Conservation (phyloP, 441 rosid genomes). For the Theobroma grandiflorum region DNA sequence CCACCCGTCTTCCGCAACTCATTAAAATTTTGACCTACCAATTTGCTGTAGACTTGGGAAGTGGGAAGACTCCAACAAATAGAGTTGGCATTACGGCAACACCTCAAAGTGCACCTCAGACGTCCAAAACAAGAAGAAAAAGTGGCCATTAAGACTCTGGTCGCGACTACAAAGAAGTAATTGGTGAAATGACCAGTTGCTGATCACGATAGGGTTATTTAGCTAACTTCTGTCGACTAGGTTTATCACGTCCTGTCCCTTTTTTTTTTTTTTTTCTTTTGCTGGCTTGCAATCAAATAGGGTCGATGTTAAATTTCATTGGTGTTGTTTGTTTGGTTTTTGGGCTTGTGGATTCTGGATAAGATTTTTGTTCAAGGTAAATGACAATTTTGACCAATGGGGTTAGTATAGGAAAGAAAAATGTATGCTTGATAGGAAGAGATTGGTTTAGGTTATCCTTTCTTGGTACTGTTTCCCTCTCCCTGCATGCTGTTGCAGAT, state of each 20-base stretch:
- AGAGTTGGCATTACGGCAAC: not conserved
- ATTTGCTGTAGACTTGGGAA: not conserved
- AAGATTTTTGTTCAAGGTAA: not conserved
- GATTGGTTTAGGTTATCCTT: not conserved
- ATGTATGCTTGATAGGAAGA: not conserved
- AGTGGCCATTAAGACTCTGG: not conserved
- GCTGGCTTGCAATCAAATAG: conserved; percentile 12
- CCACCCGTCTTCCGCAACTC: not conserved
- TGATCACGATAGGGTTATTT: not conserved
- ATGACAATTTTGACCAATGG: not conserved
- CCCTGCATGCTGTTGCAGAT: not conserved
- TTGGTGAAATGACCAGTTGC: not conserved
- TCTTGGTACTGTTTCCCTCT: conserved; percentile 1
- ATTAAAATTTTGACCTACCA: not conserved
- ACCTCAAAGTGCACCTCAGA: conserved; percentile 9
- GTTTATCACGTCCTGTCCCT: not conserved
- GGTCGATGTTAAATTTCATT: not conserved
- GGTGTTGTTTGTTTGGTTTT: no score
- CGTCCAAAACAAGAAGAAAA: not conserved
- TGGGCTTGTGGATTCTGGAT: not conserved
- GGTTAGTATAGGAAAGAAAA: conserved; percentile 3
- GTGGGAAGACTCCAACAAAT: not conserved
- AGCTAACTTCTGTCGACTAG: not conserved
- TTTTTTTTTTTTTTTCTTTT: not conserved
- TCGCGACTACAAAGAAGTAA: not conserved